These are phyloP conservation scores for Suillus brevipes DNA, from an alignment of 768 basidiomycete species.

Conservation along the genomic window DNA sequence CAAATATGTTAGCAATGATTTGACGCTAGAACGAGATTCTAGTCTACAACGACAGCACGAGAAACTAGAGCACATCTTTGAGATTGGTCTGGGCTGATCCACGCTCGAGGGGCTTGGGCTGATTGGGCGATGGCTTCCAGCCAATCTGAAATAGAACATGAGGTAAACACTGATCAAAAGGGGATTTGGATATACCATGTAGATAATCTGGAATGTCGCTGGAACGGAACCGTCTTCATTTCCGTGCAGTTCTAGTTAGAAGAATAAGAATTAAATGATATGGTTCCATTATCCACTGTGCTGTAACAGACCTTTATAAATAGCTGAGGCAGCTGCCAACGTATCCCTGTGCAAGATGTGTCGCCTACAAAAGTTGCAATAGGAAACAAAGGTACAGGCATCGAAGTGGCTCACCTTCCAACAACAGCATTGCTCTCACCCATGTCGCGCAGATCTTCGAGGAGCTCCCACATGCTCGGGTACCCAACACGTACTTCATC, in stretches of 20 bases:
- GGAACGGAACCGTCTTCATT: conserved; percentile 81
- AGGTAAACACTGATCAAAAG: background rate
- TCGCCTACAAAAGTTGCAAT: conserved; percentile 43
- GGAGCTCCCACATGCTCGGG: conserved; percentile 94
- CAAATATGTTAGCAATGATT: background rate
- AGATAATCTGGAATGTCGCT: conserved; percentile 96
- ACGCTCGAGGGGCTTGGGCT: conserved; percentile 65
- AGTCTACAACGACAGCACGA: background rate
- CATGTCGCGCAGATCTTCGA: conserved; percentile 95
- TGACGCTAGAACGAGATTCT: background rate
- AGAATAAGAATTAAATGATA: conserved; percentile 1
- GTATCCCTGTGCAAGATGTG: conserved; percentile 80
- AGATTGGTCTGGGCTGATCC: conserved; percentile 63
- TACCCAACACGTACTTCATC: conserved; percentile 92
- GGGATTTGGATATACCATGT: conserved; percentile 61
- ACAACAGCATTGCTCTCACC: conserved; percentile 93
- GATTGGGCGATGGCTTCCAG: conserved; percentile 73
- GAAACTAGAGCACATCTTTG: conserved; percentile 53
- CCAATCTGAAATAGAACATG: conserved; percentile 56
- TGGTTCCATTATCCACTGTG: background rate
- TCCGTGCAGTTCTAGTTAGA: conserved; percentile 72
- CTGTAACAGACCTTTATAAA: conserved; percentile 73
- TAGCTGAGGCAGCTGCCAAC: conserved; percentile 85
- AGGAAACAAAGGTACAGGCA: background rate
- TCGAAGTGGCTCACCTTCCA: conserved; percentile 55